Base-by-base conservation (phyloP, 2,329 filamentous ascomycete genomes). In the Aspergillus alliaceus region DNA sequence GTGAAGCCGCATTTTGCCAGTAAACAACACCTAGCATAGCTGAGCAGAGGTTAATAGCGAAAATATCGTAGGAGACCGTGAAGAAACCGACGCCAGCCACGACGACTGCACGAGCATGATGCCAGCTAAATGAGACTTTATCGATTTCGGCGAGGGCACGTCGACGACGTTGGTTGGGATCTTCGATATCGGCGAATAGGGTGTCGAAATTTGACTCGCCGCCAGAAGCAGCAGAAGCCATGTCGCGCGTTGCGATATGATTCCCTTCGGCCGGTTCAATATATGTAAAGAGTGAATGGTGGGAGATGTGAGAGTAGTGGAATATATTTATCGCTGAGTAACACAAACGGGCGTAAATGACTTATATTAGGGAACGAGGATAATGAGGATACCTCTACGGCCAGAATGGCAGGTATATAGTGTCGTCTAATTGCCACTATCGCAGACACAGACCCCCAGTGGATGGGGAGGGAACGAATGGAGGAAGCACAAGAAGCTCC, bases 11-110 rank as follows among this genome's bases (percentile, higher is more conserved):
- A 58, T 78, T 79, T 61, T 84, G 79, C 84, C 84, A 92, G 79
- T 89, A 93, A 63, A 92, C 90, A 49, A 93, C 86, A 40, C 90
- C 90, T 51, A 93, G 73, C 88, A 93, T 91, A 61, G 84, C 82
- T 27, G 88, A 90, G 61, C 89, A 79, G 69, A 91, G 79, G 62
- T 86, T 88, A 65, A 89, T 88, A 69, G 88, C 86, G 74, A 95
- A 95, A 77, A 92, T 90, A 69, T 90, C 87, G 75, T 93, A 93
- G 12, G 89, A 89, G 71, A 93, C 91, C 15, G 90, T 93, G 76
- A 95, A 95, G 84, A 96, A 95, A 65, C 90, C 91, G 60, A 93
- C 88, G 66, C 91, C 90, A 29, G 90, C 90, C 24, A 93, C 90
- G 8, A 90, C 77, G 53, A 90, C 84, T 57, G 90, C 88, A 39